These are phyloP conservation scores for Pezicula radicicola DNA, from an alignment of 2,329 filamentous ascomycete genomes.

Conservation along the genomic window DNA sequence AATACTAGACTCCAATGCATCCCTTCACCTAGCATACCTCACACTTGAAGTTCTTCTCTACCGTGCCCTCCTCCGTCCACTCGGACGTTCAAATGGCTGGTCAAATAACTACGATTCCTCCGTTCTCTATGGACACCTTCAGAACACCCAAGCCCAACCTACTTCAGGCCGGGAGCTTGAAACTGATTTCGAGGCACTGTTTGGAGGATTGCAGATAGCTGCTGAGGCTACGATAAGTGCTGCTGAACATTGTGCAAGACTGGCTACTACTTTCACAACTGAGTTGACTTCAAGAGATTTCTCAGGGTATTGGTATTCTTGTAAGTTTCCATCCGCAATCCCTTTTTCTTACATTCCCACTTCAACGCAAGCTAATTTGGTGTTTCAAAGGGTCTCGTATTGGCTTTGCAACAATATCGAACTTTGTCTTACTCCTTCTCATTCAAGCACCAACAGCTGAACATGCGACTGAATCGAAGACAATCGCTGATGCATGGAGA, in stretches of 20 bases:
- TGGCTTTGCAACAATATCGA: conserved; percentile 31
- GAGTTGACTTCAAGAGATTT: conserved; percentile 13
- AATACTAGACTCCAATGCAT: conserved; percentile 18
- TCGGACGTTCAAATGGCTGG: conserved; percentile 11
- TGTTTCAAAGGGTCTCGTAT: conserved; percentile 27
- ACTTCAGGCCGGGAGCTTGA: neutral
- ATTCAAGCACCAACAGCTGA: conserved; percentile 28
- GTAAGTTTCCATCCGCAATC: conserved; percentile 15
- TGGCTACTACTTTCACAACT: conserved; percentile 26
- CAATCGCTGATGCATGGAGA: conserved; percentile 27
- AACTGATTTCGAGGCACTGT: conserved; percentile 1
- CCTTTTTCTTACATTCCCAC: neutral
- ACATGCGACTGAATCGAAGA: conserved; percentile 23
- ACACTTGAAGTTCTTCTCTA: conserved; percentile 32
- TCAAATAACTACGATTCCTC: conserved; percentile 3
- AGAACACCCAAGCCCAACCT: conserved; percentile 22
- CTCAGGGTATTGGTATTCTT: conserved; percentile 30
- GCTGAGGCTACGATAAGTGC: conserved; percentile 25
- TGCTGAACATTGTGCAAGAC: conserved; percentile 29
- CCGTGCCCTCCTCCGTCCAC: conserved; percentile 30
- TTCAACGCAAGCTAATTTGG: neutral
- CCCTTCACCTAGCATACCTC: conserved; percentile 32
- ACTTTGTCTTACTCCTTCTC: conserved; percentile 29
- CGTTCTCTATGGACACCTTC: conserved; percentile 21
- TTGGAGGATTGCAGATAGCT: conserved; percentile 19